phyloP scores from a whole-genome alignment of 1,284 basidiomycete species.

The Fomitopsis palustris region DNA sequence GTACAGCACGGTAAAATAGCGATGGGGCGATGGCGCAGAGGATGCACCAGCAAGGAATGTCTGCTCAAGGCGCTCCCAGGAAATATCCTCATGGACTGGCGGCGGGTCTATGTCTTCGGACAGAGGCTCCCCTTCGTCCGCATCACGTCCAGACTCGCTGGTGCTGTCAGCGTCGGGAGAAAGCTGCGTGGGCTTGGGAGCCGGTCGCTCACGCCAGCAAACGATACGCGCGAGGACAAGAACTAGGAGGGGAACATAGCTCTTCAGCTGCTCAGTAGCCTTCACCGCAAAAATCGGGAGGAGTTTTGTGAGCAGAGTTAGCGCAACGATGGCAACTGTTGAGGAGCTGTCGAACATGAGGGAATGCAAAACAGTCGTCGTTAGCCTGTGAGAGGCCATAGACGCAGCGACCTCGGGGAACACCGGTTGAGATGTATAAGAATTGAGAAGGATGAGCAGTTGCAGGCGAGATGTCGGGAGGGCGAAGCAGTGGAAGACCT shows the following conservation, averaged over 20 bases:
- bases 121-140: slow-evolving; percentile 17
- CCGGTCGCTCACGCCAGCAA: slow-evolving; percentile 61
- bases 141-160: slow-evolving; percentile 26
- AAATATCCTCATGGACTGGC: slow-evolving; percentile 49
- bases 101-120: slow-evolving; percentile 30
- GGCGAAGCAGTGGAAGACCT: slow-evolving; percentile 58
- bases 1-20: slow-evolving; percentile 78
- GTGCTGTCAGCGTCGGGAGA: slow-evolving; percentile 19
- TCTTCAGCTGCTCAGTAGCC: slow-evolving; percentile 50
- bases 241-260: slow-evolving; percentile 57
- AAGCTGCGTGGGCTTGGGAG: slow-evolving; percentile 17
- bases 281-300: slow-evolving; percentile 71
- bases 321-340: slow-evolving; percentile 57
- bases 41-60: slow-evolving; percentile 49
- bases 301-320: slow-evolving; percentile 63
- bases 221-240: slow-evolving; percentile 64
- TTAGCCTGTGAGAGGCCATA: slow-evolving; percentile 61
- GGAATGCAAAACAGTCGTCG: slow-evolving; percentile 56
- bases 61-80: slow-evolving; percentile 63
- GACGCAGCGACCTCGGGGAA: slow-evolving; percentile 43
- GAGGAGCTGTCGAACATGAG: slow-evolving; percentile 71
- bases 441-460: slow-evolving; percentile 58
- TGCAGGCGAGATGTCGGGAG: slow-evolving; percentile 62
- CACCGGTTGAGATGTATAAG: slow-evolving; percentile 49
- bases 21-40: slow-evolving; percentile 51